Percentiles rank a stretch among this genome's conserved stretches.
Conservation (phyloP, 176 grass and related monocot genomes). For the Aegilops tauschii region DNA sequence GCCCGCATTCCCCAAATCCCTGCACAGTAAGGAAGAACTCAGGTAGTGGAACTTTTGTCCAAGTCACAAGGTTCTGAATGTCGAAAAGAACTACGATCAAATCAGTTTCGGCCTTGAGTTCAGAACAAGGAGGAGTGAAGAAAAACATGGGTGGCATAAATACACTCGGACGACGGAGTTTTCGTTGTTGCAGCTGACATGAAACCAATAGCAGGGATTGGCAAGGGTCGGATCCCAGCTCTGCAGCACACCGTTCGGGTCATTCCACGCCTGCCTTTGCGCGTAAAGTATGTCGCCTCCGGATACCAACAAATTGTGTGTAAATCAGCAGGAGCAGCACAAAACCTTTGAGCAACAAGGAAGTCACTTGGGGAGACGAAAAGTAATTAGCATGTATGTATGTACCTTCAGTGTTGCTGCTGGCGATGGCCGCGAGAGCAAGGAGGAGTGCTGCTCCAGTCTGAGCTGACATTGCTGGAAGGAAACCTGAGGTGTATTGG, state of each 20-base stretch:
- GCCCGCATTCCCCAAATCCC: slow-evolving; percentile 45
- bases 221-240: slow-evolving; percentile 50
- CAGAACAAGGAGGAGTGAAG: too few species aligned
- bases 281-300: slow-evolving; percentile 49
- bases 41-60: background rate
- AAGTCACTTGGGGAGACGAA: background rate
- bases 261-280: slow-evolving; percentile 29
- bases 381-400: background rate
- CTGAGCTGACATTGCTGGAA: slow-evolving; percentile 15
- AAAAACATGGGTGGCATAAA: too few species aligned
- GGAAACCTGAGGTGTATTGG: background rate
- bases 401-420: slow-evolving; percentile 47
- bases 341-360: background rate
- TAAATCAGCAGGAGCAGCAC: background rate
- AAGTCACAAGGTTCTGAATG: background rate
- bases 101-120: too few species aligned
- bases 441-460: background rate
- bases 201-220: slow-evolving; percentile 48
- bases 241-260: slow-evolving; percentile 31
- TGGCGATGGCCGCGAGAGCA: slow-evolving; percentile 25
- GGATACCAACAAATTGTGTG: background rate
- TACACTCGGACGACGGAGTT: slow-evolving; percentile 39
- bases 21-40: background rate
- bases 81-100: background rate
- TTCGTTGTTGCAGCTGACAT: slow-evolving; percentile 38